Conservation (phyloP, 768 basidiomycete species). For the Exsudoporus frostii region DNA sequence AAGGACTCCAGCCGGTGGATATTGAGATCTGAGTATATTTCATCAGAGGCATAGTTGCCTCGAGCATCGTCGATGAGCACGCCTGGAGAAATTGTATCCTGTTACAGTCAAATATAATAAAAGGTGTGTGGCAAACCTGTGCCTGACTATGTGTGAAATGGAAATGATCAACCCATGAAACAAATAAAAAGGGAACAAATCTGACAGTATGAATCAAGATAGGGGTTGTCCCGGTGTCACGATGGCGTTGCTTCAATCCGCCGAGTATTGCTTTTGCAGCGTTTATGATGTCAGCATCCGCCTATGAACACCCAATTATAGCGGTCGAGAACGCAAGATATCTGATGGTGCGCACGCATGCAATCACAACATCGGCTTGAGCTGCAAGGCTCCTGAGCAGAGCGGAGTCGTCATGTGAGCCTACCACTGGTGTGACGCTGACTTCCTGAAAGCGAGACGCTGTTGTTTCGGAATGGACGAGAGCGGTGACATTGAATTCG, state of each 20-base stretch:
- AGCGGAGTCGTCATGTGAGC: slow-evolving; percentile 40
- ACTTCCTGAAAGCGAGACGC: slow-evolving; percentile 15
- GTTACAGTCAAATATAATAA: background rate
- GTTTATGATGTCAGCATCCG: slow-evolving; percentile 42
- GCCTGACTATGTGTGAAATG: slow-evolving; percentile 39
- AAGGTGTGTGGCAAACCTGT: slow-evolving; percentile 32
- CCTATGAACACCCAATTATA: slow-evolving; percentile 19
- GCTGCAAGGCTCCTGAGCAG: slow-evolving; percentile 42
- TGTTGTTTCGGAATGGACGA: slow-evolving; percentile 44
- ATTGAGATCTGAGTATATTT: slow-evolving; percentile 50
- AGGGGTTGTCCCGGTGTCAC: slow-evolving; percentile 38
- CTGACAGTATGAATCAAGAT: slow-evolving; percentile 61
- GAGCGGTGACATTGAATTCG: slow-evolving; percentile 42
- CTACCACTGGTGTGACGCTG: slow-evolving; percentile 27
- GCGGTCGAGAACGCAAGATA: background rate
- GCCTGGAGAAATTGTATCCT: slow-evolving; percentile 4
- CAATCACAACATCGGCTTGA: slow-evolving; percentile 41
- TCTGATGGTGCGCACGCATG: slow-evolving; percentile 28
- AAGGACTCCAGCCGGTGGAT: slow-evolving; percentile 42
- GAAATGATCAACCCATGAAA: slow-evolving; percentile 10
- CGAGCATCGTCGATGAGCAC: slow-evolving; percentile 30
- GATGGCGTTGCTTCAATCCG: slow-evolving; percentile 46
- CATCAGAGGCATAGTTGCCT: slow-evolving; percentile 38
- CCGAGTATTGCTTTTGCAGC: slow-evolving; percentile 43
- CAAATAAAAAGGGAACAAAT: background rate